Evolutionary conservation across 495 filamentous ascomycete genomes (phyloP), one percentile per base, ranked within the genome.

Genomic region (Penicillium lagena): DNA sequence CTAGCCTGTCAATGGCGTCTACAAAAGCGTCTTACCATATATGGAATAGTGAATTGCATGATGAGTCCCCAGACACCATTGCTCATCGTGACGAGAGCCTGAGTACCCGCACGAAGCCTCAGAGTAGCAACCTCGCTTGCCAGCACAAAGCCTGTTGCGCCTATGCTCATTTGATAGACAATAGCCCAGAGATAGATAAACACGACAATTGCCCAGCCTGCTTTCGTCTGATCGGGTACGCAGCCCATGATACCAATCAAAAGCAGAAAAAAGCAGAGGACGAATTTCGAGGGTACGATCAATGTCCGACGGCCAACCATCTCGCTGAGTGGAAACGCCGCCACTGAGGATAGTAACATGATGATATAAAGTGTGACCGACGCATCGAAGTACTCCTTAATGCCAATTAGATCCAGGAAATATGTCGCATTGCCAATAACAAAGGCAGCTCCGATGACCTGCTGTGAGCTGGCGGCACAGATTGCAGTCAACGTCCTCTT

Each of bases 371-470:
- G 22, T 22, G 4, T 4, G 22, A 22, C 22, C 4, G 22, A 22
- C 22, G 22, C 22, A 22, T 22, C 37, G 41, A 58, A 58, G 33
- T 54, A 54, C 35, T 51, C 45, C 15, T 46, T 54, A 8, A 58
- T 42, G 29, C 43, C 39, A 32, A 58, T 58, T 12, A 54, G 30
- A 29, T 58, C 45, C 11, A 58, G 40, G 28, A 58, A 58, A 34
- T 58, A 58, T 15, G 55, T 58, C 15, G 55, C 48, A 34, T 58
- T 49, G 41, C 55, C 55, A 12, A 58, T 54, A 2, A 58, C 51
- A 17, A 58, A 58, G 1, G 55, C 51, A 17, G 55, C 55, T n/a
- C 55, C 55, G 29, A 58, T 49, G 47, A 58, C 49, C 22, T 22
- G 22, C 22, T 22, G 22, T 41, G 42, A 45, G 35, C 50, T 52